Conservation (phyloP, 495 filamentous ascomycete genomes). For the Barbatosphaeria neglecta region DNA sequence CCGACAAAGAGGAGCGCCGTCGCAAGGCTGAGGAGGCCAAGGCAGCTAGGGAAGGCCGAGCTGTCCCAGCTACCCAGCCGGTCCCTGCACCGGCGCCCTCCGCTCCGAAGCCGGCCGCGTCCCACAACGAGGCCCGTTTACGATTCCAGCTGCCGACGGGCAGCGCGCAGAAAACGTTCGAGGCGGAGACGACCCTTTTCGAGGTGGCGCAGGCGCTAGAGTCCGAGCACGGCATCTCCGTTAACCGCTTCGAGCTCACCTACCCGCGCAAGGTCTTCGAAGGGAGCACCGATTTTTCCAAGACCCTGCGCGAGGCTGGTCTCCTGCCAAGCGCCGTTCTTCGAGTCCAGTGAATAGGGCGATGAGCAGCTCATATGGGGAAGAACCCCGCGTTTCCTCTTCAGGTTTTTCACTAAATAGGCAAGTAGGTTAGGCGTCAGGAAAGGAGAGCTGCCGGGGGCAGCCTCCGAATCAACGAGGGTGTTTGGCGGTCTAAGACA, state of each 20-base stretch:
- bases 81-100: conserved; percentile 20
- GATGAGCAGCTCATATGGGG: not conserved
- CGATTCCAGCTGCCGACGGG: conserved; percentile 66
- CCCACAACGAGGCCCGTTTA: conserved; percentile 69
- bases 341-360: not conserved
- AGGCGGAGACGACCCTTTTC: conserved; percentile 80
- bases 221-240: conserved; percentile 42
- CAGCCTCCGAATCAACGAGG: too few species aligned
- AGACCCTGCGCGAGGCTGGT: conserved; percentile 85
- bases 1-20: conserved; percentile 75
- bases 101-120: conserved; percentile 22
- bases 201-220: conserved; percentile 73
- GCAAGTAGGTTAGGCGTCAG: too few species aligned
- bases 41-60: conserved; percentile 66
- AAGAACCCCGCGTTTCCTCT: not conserved
- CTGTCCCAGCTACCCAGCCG: conserved; percentile 36
- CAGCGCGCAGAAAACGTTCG: conserved; percentile 70
- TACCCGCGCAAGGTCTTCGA: conserved; percentile 78
- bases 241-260: conserved; percentile 68
- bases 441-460: too few species aligned
- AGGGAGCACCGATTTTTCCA: conserved; percentile 67
- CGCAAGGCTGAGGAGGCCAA: conserved; percentile 74
- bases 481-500: too few species aligned
- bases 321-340: conserved; percentile 81
- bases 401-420: not conserved